A percentile compares a stretch with the other conserved stretches of the same genome.
Evolutionary conservation across 108 stramenopile genomes (phyloP).

Genomic region (Skeletonema potamos): DNA sequence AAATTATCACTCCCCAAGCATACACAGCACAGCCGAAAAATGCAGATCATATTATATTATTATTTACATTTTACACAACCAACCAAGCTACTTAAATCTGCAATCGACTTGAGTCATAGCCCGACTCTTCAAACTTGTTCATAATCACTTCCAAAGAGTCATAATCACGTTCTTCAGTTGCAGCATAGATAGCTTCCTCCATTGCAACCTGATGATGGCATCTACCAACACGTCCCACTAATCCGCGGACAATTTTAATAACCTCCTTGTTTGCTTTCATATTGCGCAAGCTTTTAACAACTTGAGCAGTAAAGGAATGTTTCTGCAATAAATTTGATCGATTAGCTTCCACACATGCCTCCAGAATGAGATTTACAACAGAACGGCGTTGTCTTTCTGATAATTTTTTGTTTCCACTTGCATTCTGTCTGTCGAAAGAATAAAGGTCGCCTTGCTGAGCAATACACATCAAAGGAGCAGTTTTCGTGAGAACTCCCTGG

Average conservation of each 20-base stretch:
- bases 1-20: not conserved
- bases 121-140: conserved; percentile 23
- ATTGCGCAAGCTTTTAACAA: conserved; percentile 26
- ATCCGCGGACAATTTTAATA: conserved; percentile 28
- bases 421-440: not conserved
- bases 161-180: conserved; percentile 25
- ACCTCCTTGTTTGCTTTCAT: conserved; percentile 40
- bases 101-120: conserved; percentile 15
- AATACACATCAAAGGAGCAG: conserved; percentile 42
- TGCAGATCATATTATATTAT: not conserved
- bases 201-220: conserved; percentile 31
- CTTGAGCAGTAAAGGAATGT: conserved; percentile 35
- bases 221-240: conserved; percentile 13
- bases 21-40: not conserved
- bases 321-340: conserved; percentile 28
- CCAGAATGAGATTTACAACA: conserved; percentile 36
- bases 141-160: conserved; percentile 20
- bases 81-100: not conserved
- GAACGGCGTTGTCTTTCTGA: conserved; percentile 21
- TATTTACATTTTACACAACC: not conserved
- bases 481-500: conserved; percentile 43
- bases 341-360: conserved; percentile 40
- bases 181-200: conserved; percentile 38
- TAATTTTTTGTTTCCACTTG: not conserved
- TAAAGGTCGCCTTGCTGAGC: conserved; percentile 33